Evolutionary conservation across 495 filamentous ascomycete genomes (phyloP).

Genomic region (Daldinia vernicosa): DNA sequence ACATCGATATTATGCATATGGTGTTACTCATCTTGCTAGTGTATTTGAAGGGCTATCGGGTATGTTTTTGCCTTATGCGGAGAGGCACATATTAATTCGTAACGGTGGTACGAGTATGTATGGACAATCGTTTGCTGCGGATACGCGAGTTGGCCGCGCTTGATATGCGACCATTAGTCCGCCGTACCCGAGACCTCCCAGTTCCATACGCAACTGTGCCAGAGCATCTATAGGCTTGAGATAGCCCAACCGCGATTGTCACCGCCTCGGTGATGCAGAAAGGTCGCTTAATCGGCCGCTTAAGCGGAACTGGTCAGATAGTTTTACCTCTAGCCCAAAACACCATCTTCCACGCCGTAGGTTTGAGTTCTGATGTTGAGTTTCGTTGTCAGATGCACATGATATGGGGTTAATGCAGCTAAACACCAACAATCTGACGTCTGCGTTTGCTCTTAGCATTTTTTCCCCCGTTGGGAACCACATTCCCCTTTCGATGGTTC

Average conservation of each 20-base stretch:
- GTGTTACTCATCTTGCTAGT: background rate
- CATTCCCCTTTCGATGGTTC: background rate
- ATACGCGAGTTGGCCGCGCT: conserved; percentile 6
- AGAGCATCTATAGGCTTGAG: conserved; percentile 1
- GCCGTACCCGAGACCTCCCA: background rate
- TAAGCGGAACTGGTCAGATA: conserved; percentile 15
- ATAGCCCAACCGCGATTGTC: background rate
- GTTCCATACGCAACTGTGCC: background rate
- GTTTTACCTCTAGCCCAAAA: background rate
- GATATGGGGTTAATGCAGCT: background rate
- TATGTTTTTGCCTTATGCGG: background rate
- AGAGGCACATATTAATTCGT: background rate
- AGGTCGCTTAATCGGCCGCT: conserved; percentile 29
- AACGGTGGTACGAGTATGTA: conserved; percentile 15
- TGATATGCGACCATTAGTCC: conserved; percentile 15
- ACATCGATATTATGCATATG: conserved; percentile 17
- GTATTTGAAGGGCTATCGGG: background rate
- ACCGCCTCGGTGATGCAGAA: conserved; percentile 18
- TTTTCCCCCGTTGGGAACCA: background rate
- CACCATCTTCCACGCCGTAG: background rate
- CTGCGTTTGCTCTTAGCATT: conserved; percentile 1
- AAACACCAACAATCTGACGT: background rate
- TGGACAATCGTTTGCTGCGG: background rate
- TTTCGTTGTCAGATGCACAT: conserved; percentile 1
- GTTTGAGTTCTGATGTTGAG: background rate